Base-by-base conservation (phyloP, 2,329 filamentous ascomycete species). In the Macrophomina pseudophaseolina region DNA sequence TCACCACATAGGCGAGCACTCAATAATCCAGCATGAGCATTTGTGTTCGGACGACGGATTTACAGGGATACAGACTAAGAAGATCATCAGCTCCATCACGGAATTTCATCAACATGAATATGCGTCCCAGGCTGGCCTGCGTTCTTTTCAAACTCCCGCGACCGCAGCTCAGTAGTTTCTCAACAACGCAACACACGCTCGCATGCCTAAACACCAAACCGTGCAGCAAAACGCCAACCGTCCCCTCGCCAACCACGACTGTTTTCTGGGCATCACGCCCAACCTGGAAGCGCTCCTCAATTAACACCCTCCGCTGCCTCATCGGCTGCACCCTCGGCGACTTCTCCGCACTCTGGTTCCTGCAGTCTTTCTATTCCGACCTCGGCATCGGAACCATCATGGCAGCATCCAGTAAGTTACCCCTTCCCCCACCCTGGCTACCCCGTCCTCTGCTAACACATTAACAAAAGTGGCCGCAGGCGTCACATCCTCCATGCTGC, bases 261-360 rank as follows among this genome's bases (percentile, higher is more conserved):
- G 28, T 33, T 11, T 81, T 81, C 69, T 81, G 80, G 80, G 68
- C 70, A 3, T 78, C 72, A n/a, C 70, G 62, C 11, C 66, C 72
- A 11, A 73, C 77, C 0, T 87, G 85, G 85, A 78, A 75, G 32
- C 76, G 85, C n/a, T 83, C 85, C 0, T 76, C 77, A 0, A 71
- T 87, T 69, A 87, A 87, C 70, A 87, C 86, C 0, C 72, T 85
- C 3, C 83, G 85, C 6, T 88, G 86, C 67, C 78, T 87, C 1
- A 74, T 84, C 1, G 85, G 86, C 7, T 87, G 86, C 69, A 86
- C 85, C 0, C 49, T 77, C 0, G 85, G 85, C n/a, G 85, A 87
- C 71, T 87, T 87, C 68, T 81, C 83, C 1, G 80, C 83, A 0
- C 81, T 87, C 78, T 87, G 85, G 85, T 79, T 81, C 38, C 77